Percentiles rank a stretch among this genome's conserved stretches.
Evolutionary conservation across 1,139 yeast species (phyloP).

Genomic region (Candida dubliniensis): DNA sequence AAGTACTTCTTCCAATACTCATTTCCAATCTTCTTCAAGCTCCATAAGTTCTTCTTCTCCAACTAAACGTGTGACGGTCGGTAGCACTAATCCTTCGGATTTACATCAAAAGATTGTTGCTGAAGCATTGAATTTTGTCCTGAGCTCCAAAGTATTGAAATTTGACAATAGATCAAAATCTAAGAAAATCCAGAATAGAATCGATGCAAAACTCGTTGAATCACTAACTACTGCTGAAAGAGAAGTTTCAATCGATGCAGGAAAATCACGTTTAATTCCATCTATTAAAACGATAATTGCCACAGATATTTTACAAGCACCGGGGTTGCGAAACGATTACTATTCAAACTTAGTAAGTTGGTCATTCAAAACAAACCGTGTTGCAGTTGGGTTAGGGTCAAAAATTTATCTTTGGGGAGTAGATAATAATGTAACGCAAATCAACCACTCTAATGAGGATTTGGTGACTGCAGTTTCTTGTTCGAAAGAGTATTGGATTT

Average conservation of each 20-base stretch:
- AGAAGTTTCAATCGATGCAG: too few relatives aligned
- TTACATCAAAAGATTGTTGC: constrained; percentile 34
- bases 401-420: constrained; percentile 70
- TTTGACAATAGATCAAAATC: constrained; percentile 17
- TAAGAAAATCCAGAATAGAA: neutral
- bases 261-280: too few relatives aligned
- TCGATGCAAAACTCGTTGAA: neutral
- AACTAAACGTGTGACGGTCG: constrained; percentile 1
- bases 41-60: neutral
- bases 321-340: constrained; percentile 74
- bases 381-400: constrained; percentile 70
- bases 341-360: constrained; percentile 78
- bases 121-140: constrained; percentile 47
- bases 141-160: constrained; percentile 31
- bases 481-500: constrained; percentile 46
- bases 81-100: constrained; percentile 5
- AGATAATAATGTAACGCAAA: constrained; percentile 40
- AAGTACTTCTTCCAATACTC: constrained; percentile 5
- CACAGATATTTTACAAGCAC: constrained; percentile 56
- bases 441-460: constrained; percentile 29
- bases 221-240: neutral
- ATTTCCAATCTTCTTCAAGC: neutral
- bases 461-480: constrained; percentile 61
- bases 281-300: constrained; percentile 12
- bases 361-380: constrained; percentile 52